These are phyloP conservation scores for Hypoxylon sp. DNA, from an alignment of 2,329 filamentous ascomycete species.

Conservation along the genomic window DNA sequence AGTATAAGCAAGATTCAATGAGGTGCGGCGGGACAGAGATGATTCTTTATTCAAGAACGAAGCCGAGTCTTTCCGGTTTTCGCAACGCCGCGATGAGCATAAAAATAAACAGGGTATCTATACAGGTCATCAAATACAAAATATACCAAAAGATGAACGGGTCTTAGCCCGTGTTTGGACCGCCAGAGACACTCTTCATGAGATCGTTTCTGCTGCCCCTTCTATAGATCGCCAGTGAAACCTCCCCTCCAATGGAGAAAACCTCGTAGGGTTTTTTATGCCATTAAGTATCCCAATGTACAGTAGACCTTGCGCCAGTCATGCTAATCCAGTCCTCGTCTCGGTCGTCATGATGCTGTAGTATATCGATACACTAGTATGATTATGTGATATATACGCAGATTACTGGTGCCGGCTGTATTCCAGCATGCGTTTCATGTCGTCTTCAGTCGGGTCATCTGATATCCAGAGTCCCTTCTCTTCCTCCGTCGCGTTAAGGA, in stretches of 20 bases:
- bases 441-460: constrained; percentile 76
- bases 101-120: constrained; percentile 49
- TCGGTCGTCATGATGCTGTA: constrained; percentile 45
- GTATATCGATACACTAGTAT: constrained; percentile 41
- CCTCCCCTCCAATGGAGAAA: constrained; percentile 10
- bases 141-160: constrained; percentile 31
- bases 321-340: constrained; percentile 46
- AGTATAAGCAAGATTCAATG: background rate
- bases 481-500: constrained; percentile 83
- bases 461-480: constrained; percentile 90
- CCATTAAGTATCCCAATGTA: constrained; percentile 44
- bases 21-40: constrained; percentile 22
- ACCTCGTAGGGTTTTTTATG: constrained; percentile 33
- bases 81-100: constrained; percentile 28
- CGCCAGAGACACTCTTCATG: constrained; percentile 21
- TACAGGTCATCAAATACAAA: constrained; percentile 42
- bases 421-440: constrained; percentile 73
- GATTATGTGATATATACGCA: constrained; percentile 40
- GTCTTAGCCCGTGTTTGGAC: constrained; percentile 6
- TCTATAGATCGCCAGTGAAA: constrained; percentile 35
- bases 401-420: constrained; percentile 56
- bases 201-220: constrained; percentile 23
- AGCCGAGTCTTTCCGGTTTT: constrained; percentile 22
- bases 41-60: constrained; percentile 41
- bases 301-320: constrained; percentile 47